phyloP scores from a whole-genome alignment of 108 stramenopile species.

The Skeletonema marinoi region DNA sequence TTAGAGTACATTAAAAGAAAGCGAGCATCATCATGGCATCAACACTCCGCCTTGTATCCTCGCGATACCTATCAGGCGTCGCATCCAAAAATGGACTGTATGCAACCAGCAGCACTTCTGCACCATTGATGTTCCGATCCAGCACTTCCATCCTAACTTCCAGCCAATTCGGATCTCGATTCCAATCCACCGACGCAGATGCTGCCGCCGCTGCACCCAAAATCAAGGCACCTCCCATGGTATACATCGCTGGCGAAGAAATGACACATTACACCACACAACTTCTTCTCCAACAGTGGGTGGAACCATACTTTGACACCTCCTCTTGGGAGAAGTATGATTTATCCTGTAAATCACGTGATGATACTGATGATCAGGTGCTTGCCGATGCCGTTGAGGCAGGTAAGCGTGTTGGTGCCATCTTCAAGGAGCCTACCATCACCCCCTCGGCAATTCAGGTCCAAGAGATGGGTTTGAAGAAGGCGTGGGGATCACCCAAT shows the following conservation, averaged over 20 bases:
- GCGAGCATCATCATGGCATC: constrained; percentile 11
- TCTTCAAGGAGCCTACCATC: constrained; percentile 98
- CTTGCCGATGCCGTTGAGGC: constrained; percentile 91
- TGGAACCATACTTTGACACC: constrained; percentile 92
- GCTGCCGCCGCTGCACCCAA: constrained; percentile 45
- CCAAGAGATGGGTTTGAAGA: constrained; percentile 90
- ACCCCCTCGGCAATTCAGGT: constrained; percentile 91
- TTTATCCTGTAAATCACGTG: constrained; percentile 89
- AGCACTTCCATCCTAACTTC: neutral
- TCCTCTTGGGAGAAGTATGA: constrained; percentile 88
- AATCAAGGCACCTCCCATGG: constrained; percentile 89
- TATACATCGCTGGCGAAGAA: constrained; percentile 96
- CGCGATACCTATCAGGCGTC: constrained; percentile 9
- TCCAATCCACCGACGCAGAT: constrained; percentile 6
- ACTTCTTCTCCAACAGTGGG: constrained; percentile 91
- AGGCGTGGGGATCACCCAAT: constrained; percentile 92
- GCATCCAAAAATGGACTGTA: neutral
- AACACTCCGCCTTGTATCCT: constrained; percentile 23
- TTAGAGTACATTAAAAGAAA: neutral
- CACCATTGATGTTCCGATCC: neutral
- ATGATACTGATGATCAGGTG: constrained; percentile 91
- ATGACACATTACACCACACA: constrained; percentile 95
- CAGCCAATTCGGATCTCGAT: neutral
- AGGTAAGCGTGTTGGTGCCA: constrained; percentile 88
- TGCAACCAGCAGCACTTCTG: neutral